A percentile compares a stretch with the other conserved stretches of the same genome.
Conservation (phyloP, 768 basidiomycete species). For the Lactifluus rugatus region DNA sequence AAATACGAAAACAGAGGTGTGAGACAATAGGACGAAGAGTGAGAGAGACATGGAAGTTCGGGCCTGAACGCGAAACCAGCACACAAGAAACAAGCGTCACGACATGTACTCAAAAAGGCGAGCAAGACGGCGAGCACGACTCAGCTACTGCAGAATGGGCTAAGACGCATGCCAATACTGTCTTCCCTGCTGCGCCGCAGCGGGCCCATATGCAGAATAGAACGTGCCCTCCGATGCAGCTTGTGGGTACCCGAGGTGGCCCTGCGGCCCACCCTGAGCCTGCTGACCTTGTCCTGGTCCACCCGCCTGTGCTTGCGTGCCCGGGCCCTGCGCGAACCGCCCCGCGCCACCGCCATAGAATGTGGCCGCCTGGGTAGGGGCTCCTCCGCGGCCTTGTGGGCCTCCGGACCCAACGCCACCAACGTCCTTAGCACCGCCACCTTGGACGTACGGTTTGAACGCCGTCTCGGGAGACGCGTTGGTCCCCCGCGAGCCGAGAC, state of each 20-base stretch:
- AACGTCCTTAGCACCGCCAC: slow-evolving; percentile 40
- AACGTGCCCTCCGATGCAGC: slow-evolving; percentile 51
- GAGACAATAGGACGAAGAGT: slow-evolving; percentile 14
- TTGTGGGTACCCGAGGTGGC: slow-evolving; percentile 53
- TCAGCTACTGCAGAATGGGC: neutral
- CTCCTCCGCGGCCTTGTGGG: slow-evolving; percentile 34
- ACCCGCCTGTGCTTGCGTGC: slow-evolving; percentile 36
- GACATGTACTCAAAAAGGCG: neutral
- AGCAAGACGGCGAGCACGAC: neutral
- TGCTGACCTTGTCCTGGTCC: slow-evolving; percentile 35
- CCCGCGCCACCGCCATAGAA: slow-evolving; percentile 34
- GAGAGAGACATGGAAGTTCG: slow-evolving; percentile 13
- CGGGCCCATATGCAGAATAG: slow-evolving; percentile 47
- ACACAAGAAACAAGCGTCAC: neutral
- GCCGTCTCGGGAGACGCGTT: slow-evolving; percentile 60
- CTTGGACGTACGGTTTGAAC: slow-evolving; percentile 71
- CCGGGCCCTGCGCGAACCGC: slow-evolving; percentile 34
- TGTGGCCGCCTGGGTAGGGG: slow-evolving; percentile 37
- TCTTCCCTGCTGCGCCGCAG: slow-evolving; percentile 32
- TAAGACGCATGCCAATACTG: slow-evolving; percentile 35
- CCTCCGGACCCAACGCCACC: slow-evolving; percentile 32
- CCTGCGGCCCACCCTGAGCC: slow-evolving; percentile 38
- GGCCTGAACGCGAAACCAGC: slow-evolving; percentile 6
- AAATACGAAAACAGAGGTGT: slow-evolving; percentile 17
- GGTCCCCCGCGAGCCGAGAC: slow-evolving; percentile 41